Percentiles rank a stretch among this genome's conserved stretches.
Evolutionary conservation across 1,139 yeast genomes (phyloP).

Genomic region (Candida sp.): DNA sequence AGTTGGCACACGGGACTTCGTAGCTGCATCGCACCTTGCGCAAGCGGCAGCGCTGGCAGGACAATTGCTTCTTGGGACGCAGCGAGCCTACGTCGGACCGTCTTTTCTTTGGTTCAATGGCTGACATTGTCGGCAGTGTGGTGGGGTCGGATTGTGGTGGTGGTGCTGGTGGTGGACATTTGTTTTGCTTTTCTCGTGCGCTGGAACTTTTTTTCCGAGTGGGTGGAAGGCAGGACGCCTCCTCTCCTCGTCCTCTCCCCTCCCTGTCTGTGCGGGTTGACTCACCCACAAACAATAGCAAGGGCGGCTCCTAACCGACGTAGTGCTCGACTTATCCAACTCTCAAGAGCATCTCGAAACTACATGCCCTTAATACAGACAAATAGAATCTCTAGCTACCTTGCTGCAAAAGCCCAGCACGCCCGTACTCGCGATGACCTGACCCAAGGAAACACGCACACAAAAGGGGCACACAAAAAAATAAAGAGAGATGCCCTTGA

Average conservation of each 20-base stretch:
- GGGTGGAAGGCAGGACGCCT: not conserved
- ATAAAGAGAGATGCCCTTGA: not conserved
- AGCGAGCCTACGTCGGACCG: not conserved
- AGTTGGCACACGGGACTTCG: conserved; percentile 54
- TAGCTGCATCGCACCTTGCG: conserved; percentile 59
- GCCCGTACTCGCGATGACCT: too few species aligned
- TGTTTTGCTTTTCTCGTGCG: not conserved
- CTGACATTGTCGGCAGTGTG: not conserved
- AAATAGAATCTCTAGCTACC: too few species aligned
- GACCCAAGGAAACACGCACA: too few species aligned
- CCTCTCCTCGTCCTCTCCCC: not conserved
- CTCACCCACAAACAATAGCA: too few species aligned
- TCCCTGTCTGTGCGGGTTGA: too few species aligned
- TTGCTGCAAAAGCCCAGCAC: too few species aligned
- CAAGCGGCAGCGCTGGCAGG: conserved; percentile 55
- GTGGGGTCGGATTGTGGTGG: not conserved
- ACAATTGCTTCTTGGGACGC: conserved; percentile 16
- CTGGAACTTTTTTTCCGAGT: not conserved
- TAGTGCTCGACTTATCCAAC: too few species aligned
- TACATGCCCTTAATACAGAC: too few species aligned
- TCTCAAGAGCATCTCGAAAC: too few species aligned
- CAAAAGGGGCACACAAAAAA: not conserved
- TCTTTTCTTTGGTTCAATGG: not conserved
- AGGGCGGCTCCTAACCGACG: too few species aligned
- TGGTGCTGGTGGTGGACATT: not conserved